A percentile compares a stretch with the other conserved stretches of the same genome.
phyloP scores from a whole-genome alignment of 2,329 filamentous ascomycete genomes.

The Westerdykella ornata region DNA sequence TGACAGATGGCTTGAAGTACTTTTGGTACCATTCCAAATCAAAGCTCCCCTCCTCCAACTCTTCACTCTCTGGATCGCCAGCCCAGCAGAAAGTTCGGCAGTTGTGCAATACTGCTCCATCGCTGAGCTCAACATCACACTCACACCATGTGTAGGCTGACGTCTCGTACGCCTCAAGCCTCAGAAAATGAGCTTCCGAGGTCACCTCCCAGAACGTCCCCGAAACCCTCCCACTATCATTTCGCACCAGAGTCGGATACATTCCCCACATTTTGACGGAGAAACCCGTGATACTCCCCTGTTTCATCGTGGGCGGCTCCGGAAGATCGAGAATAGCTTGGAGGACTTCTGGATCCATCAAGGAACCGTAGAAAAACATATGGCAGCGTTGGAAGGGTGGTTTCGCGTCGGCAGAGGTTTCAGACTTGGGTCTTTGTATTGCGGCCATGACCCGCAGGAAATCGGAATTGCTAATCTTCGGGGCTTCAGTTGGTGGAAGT shows the following conservation, averaged over 20 bases:
- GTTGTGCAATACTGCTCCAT: constrained; percentile 3
- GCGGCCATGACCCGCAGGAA: too few species aligned
- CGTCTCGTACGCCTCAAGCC: constrained; percentile 18
- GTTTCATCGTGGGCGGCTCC: constrained; percentile 14
- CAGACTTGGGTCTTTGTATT: too few species aligned
- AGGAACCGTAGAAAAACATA: constrained; percentile 31
- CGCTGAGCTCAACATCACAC: constrained; percentile 11
- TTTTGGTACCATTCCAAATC: constrained; percentile 21
- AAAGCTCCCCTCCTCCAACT: constrained; percentile 19
- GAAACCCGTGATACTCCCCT: constrained; percentile 20
- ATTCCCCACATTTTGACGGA: constrained; percentile 29
- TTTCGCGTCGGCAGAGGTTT: too few species aligned
- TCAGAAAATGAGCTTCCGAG: constrained; percentile 11
- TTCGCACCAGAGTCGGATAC: constrained; percentile 22
- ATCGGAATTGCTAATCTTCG: too few species aligned
- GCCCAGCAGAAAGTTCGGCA: constrained; percentile 20
- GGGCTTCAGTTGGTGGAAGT: too few species aligned
- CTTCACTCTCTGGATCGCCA: constrained; percentile 14
- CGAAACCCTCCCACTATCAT: constrained; percentile 5
- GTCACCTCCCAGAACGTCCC: constrained; percentile 13
- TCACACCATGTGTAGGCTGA: constrained; percentile 13
- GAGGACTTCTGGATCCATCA: constrained; percentile 29
- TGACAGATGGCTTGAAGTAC: constrained; percentile 17
- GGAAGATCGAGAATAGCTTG: constrained; percentile 21
- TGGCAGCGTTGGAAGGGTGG: constrained; percentile 17